Evolutionary conservation across 208 protist species (phyloP).

Genomic region (Novymonas esmeraldas): DNA sequence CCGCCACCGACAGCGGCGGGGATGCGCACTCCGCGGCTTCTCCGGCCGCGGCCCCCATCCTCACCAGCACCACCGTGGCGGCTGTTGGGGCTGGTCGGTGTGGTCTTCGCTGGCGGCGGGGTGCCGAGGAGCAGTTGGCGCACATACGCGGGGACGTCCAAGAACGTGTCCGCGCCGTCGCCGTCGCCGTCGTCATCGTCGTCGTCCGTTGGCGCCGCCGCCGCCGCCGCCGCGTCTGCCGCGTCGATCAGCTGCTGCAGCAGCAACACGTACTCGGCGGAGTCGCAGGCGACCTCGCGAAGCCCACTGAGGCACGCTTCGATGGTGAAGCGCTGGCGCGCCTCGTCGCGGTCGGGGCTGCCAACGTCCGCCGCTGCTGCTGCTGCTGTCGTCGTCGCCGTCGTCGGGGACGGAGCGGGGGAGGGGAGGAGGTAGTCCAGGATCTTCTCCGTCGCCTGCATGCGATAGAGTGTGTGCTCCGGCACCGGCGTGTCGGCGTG

Average conservation of each 20-base stretch:
- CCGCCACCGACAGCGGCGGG: background rate
- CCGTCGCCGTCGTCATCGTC: background rate
- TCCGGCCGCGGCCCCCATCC: background rate
- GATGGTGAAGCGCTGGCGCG: conserved; percentile 15
- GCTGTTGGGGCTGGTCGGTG: background rate
- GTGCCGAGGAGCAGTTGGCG: conserved; percentile 15
- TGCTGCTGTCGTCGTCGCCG: background rate
- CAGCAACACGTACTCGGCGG: conserved; percentile 24
- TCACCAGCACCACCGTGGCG: background rate
- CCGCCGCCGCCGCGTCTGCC: background rate
- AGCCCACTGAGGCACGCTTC: conserved; percentile 26
- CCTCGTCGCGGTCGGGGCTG: conserved; percentile 7
- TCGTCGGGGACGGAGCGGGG: background rate
- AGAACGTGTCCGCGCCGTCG: background rate
- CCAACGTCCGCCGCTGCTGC: background rate
- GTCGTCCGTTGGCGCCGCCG: background rate
- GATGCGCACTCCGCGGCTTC: background rate
- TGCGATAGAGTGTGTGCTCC: conserved; percentile 21
- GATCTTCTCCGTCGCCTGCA: conserved; percentile 10
- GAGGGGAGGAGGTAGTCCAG: conserved; percentile 21
- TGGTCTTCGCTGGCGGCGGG: background rate
- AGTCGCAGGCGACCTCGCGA: conserved; percentile 19
- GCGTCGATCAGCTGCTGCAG: conserved; percentile 4
- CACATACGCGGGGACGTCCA: conserved; percentile 26
- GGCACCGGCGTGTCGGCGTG: background rate